Base-by-base conservation (phyloP, 345 rosid species). In the Limnanthes douglasii region DNA sequence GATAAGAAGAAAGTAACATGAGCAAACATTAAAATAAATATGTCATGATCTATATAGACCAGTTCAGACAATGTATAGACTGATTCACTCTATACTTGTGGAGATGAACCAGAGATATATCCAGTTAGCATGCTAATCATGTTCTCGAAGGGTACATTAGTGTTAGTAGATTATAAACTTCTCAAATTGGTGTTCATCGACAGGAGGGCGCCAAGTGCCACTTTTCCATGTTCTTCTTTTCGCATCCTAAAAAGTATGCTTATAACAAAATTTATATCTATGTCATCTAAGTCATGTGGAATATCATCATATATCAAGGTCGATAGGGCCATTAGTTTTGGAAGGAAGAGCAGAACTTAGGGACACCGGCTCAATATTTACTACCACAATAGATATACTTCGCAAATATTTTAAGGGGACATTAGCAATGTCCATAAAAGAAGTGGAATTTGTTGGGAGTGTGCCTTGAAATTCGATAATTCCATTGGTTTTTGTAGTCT, bases 61-160 rank as follows among this genome's bases (percentile, higher is more conserved):
- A 84, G 74, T 28, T 70, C 66, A 22, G 98, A 90, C 53, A 90
- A 55, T 18, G 94, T 94, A 57, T 93, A 75, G 21, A 84, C 81
- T 21, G 98, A 94, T 63, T 82, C 98, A 61, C 98, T 84, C 45
- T 62, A 79, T 51, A 84, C 75, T 30, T 80, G 94, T 19, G 98
- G 86, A 12, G 94, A 90, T 23, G 95, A 56, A 41, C 95, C 92
- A 38, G 92, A 75, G 15, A 79, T 79, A 65, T 84, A 84, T 28
- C 94, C 98, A 62, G 73, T 37, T 56, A 88, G 86, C 98, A 90
- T 80, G 59, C 43, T 69, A 51, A 80, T 60, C 59, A 90, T 54
- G 62, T 71, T 78, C 51, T 57, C 64, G 48, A 64, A 65, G 34
- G 65, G 68, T 13, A 66, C 59, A 48, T 43, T 68, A 11, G 69